A percentile compares a stretch with the other conserved stretches of the same genome.
These are phyloP conservation scores for Pistacia integerrima DNA, from an alignment of 345 rosid genomes.

Conservation along the genomic window DNA sequence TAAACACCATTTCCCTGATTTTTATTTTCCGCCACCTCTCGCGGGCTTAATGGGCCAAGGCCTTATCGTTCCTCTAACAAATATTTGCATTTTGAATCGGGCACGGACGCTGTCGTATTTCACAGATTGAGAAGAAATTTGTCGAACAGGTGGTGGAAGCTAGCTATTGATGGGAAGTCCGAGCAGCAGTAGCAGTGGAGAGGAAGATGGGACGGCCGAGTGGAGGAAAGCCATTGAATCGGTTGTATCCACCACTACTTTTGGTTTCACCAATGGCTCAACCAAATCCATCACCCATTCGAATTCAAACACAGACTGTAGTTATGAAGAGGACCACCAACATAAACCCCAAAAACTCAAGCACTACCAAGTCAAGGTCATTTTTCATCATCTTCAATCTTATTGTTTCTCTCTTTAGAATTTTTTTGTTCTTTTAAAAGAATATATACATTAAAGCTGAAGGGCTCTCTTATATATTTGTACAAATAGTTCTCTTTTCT, in stretches of 20 bases:
- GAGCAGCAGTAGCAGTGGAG: slow-evolving; percentile 56
- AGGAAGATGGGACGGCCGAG: slow-evolving; percentile 67
- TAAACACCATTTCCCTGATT: too few relatives aligned
- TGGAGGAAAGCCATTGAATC: slow-evolving; percentile 85
- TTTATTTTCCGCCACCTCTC: too few relatives aligned
- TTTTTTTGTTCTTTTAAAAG: not conserved
- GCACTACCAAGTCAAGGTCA: slow-evolving; percentile 76
- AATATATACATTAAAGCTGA: not conserved
- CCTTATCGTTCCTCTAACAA: too few relatives aligned
- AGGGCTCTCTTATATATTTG: not conserved
- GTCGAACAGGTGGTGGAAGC: slow-evolving; percentile 6
- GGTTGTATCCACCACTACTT: slow-evolving; percentile 57
- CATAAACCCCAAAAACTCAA: slow-evolving; percentile 61
- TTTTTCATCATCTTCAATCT: not conserved
- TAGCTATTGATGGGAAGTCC: slow-evolving; percentile 30
- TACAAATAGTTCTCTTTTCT: not conserved
- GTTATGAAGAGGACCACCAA: slow-evolving; percentile 28
- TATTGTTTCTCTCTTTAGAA: not conserved
- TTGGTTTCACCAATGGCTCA: slow-evolving; percentile 28
- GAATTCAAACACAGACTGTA: slow-evolving; percentile 14
- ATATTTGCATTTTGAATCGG: too few relatives aligned
- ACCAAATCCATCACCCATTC: slow-evolving; percentile 20
- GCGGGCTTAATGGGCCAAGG: too few relatives aligned
- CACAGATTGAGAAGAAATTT: not conserved
- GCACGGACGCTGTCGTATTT: too few relatives aligned